These are phyloP conservation scores for Corchorus capsularis DNA, from an alignment of 345 rosid genomes.

Conservation along the genomic window DNA sequence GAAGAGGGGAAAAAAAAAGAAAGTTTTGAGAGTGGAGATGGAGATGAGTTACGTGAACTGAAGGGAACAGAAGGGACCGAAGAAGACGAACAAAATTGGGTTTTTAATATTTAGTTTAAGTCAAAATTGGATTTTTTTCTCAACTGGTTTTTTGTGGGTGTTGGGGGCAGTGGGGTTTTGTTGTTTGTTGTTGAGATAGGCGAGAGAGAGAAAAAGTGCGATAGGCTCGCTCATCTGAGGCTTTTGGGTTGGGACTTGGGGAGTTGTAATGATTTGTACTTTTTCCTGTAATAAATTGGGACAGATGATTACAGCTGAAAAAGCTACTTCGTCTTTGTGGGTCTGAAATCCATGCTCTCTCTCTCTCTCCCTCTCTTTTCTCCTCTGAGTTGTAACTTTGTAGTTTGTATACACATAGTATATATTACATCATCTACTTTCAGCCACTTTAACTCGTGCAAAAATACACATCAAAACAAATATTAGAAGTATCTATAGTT, in stretches of 20 bases:
- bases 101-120: not conserved
- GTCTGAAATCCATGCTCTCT: not conserved
- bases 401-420: not conserved
- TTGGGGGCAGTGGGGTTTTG: not conserved
- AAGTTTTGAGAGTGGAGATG: not conserved
- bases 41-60: not conserved
- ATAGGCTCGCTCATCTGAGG: no score
- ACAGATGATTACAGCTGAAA: not conserved
- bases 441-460: no score
- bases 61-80: not conserved
- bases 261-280: not conserved
- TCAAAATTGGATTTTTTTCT: not conserved
- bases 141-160: not conserved
- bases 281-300: constrained; percentile 1
- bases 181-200: not conserved
- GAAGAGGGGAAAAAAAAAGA: not conserved
- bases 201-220: not conserved
- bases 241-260: not conserved
- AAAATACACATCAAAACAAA: no score
- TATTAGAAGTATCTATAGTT: no score
- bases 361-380: no score
- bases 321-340: not conserved
- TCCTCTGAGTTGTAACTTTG: not conserved
- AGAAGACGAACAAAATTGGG: not conserved
- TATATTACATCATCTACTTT: no score